Conservation (phyloP, 2,329 filamentous ascomycete species). For the Sporothrix schenckii region DNA sequence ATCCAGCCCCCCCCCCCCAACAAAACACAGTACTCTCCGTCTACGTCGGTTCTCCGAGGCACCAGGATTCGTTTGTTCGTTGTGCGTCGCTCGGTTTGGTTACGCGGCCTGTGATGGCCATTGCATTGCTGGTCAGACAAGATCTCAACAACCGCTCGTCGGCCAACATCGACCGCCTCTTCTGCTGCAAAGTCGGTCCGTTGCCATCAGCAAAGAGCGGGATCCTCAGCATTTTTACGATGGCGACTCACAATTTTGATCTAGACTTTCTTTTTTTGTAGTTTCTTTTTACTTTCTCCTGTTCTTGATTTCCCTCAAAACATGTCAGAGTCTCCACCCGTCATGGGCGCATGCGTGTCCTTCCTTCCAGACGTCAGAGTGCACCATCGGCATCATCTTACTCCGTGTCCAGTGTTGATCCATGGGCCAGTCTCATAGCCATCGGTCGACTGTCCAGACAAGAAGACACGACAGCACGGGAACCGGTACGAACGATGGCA, state of each 20-base stretch:
- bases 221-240: not conserved
- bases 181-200: not conserved
- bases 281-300: too few species aligned
- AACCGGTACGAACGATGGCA: too few species aligned
- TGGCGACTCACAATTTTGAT: not conserved
- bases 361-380: too few species aligned
- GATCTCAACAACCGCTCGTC: not conserved
- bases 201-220: not conserved
- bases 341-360: too few species aligned
- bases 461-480: too few species aligned
- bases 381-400: too few species aligned
- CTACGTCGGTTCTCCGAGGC: conserved; percentile 6
- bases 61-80: not conserved
- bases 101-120: not conserved
- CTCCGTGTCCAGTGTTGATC: too few species aligned
- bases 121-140: not conserved
- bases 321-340: not conserved
- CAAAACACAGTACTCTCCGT: not conserved
- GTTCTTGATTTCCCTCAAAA: not conserved
- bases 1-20: not conserved
- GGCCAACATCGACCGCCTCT: conserved; percentile 8
- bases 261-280: not conserved
- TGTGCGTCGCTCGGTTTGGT: not conserved
- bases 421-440: too few species aligned
- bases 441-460: too few species aligned